Base-by-base conservation (phyloP, 768 basidiomycete species). In the Mycena chlorophos region DNA sequence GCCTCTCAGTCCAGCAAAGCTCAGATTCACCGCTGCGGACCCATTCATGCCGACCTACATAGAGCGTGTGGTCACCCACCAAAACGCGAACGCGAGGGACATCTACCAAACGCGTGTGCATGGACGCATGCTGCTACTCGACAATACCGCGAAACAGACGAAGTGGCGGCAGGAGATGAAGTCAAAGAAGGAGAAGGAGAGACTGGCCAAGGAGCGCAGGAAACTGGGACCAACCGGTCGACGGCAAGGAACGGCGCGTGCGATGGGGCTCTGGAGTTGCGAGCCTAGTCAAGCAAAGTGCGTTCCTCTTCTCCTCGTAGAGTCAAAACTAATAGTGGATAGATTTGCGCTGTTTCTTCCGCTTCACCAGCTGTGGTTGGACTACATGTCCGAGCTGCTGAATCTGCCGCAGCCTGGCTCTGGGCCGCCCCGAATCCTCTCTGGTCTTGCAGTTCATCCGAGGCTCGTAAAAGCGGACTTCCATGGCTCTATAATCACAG, bases 391-490 rank as follows among this genome's bases (percentile, higher is more conserved):
- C n/a, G n/a, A n/a, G n/a, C n/a, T n/a, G n/a, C n/a, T 95, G 23
- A 79, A 75, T 6, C 73, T 95, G 0, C 65, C 74, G 4, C 71
- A 66, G 4, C 66, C 65, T 29, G 72, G 76, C 3, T 47, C 67
- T 12, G 56, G 65, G 0, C 52, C 69, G n/a, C 64, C 69, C 3
- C 55, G 68, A 6, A 62, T 66, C 1, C 64, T 65, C 2, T 61
- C 69, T 2, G 63, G 81, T 1, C 73, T 82, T 2, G 71, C 73
- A 1, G 86, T 93, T 80, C 91, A 94, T 49, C 81, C 87, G 0
- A 95, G 94, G 63, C 75, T 96, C 1, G 80, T 94, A 46, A 97
- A 95, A 65, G 93, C 94, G 0, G 94, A 96, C 70, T 85, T 91
- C 53, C 87, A 91, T 58, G 94, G 94, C 1, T 85, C 88, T 3